Conservation (phyloP, 164 flowering plant species). For the Amborella trichopoda region DNA sequence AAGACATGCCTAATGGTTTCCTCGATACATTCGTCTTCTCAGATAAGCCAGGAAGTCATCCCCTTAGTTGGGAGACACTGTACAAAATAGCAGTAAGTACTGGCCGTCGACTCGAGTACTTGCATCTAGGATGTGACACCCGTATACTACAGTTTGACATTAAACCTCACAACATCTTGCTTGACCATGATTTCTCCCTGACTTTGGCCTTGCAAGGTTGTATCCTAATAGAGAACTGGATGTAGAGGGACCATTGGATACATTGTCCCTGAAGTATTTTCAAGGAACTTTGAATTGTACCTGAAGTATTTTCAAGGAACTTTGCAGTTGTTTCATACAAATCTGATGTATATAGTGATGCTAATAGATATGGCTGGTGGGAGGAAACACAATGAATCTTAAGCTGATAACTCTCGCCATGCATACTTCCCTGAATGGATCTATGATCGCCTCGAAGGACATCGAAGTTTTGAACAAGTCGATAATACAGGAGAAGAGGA, state of each 20-base stretch:
- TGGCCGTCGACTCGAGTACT: neutral
- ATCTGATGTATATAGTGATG: neutral
- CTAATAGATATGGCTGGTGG: neutral
- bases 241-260: neutral
- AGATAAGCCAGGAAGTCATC: neutral
- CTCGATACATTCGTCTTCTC: neutral
- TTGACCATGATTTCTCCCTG: neutral
- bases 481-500: neutral
- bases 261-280: too few species aligned
- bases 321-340: neutral
- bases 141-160: conserved; percentile 3
- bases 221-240: neutral
- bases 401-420: neutral
- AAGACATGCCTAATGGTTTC: conserved; percentile 1
- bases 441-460: neutral
- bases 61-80: neutral
- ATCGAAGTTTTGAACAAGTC: neutral
- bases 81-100: neutral
- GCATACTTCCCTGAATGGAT: neutral
- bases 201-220: neutral
- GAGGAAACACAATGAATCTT: neutral
- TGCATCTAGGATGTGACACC: neutral
- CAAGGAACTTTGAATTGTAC: too few species aligned
- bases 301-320: neutral
- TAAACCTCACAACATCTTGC: neutral